Percentiles rank a stretch among this genome's conserved stretches.
Evolutionary conservation across 2,329 filamentous ascomycete species (phyloP).

Genomic region (Epichloe sp.): DNA sequence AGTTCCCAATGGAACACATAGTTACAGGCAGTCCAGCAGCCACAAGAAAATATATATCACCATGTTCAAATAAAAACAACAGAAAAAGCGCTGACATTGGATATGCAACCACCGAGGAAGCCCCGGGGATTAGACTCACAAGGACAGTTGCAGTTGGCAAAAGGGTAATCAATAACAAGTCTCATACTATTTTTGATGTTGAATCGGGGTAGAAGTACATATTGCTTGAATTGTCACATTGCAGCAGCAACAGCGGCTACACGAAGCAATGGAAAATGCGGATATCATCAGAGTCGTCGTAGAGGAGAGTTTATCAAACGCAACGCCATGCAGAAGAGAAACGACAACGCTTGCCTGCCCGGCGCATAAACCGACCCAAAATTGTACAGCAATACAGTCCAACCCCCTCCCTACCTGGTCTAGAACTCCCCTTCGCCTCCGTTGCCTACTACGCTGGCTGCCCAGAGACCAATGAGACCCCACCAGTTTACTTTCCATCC

Average conservation of each 20-base stretch:
- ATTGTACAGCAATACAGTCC: slow-evolving; percentile 7
- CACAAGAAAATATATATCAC: too few species aligned
- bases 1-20: too few species aligned
- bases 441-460: slow-evolving; percentile 48
- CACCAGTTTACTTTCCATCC: slow-evolving; percentile 71
- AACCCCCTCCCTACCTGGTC: slow-evolving; percentile 4
- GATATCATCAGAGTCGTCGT: slow-evolving; percentile 21
- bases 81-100: too few species aligned
- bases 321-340: slow-evolving; percentile 5
- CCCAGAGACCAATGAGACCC: slow-evolving; percentile 64
- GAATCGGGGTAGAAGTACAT: background rate
- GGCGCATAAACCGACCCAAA: slow-evolving; percentile 1
- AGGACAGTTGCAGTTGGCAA: slow-evolving; percentile 29
- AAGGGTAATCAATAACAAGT: slow-evolving; percentile 30
- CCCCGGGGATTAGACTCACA: slow-evolving; percentile 18
- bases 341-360: background rate
- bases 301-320: slow-evolving; percentile 5
- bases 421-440: slow-evolving; percentile 50
- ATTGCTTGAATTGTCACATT: background rate
- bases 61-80: too few species aligned
- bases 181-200: slow-evolving; percentile 14
- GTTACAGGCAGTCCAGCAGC: too few species aligned
- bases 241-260: slow-evolving; percentile 10
- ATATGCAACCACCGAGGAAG: too few species aligned
- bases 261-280: slow-evolving; percentile 7